phyloP scores from a whole-genome alignment of 148 eudicot species.

The Rhododendron ferrugineum region DNA sequence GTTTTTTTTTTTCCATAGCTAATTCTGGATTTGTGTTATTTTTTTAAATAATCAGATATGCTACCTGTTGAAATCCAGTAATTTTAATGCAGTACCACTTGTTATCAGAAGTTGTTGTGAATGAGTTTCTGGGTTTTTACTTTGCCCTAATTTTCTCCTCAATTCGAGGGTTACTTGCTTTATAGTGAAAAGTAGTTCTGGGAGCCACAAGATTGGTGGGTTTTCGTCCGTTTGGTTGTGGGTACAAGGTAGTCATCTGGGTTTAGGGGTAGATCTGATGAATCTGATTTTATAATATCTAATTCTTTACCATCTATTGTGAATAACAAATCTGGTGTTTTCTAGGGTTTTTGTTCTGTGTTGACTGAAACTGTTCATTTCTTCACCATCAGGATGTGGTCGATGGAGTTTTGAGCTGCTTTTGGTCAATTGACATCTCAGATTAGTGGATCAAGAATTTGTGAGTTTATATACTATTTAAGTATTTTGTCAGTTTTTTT shows the following conservation, averaged over 20 bases:
- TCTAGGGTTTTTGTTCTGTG: constrained; percentile 19
- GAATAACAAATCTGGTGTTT: constrained; percentile 14
- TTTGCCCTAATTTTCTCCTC: not conserved
- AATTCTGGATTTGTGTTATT: constrained; percentile 1
- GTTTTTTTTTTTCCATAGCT: not conserved
- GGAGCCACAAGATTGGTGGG: constrained; percentile 7
- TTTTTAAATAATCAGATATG: not conserved
- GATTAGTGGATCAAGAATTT: constrained; percentile 41
- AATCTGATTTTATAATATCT: constrained; percentile 6
- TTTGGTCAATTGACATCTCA: constrained; percentile 39
- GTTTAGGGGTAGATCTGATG: constrained; percentile 37
- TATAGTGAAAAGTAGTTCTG: not conserved
- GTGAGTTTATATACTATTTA: constrained; percentile 31
- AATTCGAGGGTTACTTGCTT: constrained; percentile 8
- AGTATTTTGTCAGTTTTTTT: constrained; percentile 2
- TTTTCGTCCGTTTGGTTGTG: not conserved
- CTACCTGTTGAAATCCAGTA: not conserved
- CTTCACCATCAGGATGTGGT: constrained; percentile 28
- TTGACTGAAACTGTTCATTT: constrained; percentile 17
- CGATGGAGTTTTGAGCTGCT: constrained; percentile 38
- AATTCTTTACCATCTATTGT: not conserved
- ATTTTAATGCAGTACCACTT: not conserved
- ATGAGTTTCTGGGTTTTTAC: constrained; percentile 5
- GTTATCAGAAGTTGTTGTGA: not conserved
- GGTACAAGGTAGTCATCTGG: constrained; percentile 10